phyloP scores from a whole-genome alignment of 768 basidiomycete genomes.

The Boletus rubescentipes region DNA sequence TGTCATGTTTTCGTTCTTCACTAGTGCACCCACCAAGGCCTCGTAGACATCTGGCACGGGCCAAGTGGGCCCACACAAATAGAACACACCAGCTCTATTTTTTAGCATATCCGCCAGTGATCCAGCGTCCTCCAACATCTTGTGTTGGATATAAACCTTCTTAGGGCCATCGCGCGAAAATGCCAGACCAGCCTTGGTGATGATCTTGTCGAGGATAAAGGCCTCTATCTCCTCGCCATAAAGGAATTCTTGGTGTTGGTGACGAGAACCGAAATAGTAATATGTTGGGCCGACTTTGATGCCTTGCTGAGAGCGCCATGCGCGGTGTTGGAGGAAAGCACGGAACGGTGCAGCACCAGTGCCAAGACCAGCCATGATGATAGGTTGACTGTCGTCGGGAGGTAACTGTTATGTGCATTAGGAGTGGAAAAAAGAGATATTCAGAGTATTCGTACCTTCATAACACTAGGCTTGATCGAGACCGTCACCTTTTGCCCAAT shows the following conservation, averaged over 20 bases:
- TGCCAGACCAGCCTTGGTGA: slow-evolving; percentile 89
- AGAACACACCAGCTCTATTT: slow-evolving; percentile 80
- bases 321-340: slow-evolving; percentile 96
- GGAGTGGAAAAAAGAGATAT: not conserved
- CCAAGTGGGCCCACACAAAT: slow-evolving; percentile 98
- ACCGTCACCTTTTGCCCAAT: slow-evolving; percentile 93
- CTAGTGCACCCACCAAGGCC: slow-evolving; percentile 81
- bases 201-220: slow-evolving; percentile 79
- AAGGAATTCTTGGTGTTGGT: slow-evolving; percentile 93
- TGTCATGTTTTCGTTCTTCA: slow-evolving; percentile 65
- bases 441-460: slow-evolving; percentile 68
- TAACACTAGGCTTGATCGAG: slow-evolving; percentile 97
- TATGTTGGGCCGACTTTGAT: slow-evolving; percentile 86
- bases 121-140: slow-evolving; percentile 90
- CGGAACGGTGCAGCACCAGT: slow-evolving; percentile 99
- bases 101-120: slow-evolving; percentile 73
- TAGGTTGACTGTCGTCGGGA: slow-evolving; percentile 76
- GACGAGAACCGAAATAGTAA: slow-evolving; percentile 98
- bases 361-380: slow-evolving; percentile 98
- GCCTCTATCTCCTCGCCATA: slow-evolving; percentile 97
- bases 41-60: slow-evolving; percentile 99
- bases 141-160: slow-evolving; percentile 99
- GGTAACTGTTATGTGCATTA: slow-evolving; percentile 59
- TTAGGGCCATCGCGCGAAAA: slow-evolving; percentile 92
- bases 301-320: slow-evolving; percentile 73